Evolutionary conservation across 78 protist species (phyloP), one percentile per base, ranked within the genome.

Genomic region (Dictyostelium citrinum): DNA sequence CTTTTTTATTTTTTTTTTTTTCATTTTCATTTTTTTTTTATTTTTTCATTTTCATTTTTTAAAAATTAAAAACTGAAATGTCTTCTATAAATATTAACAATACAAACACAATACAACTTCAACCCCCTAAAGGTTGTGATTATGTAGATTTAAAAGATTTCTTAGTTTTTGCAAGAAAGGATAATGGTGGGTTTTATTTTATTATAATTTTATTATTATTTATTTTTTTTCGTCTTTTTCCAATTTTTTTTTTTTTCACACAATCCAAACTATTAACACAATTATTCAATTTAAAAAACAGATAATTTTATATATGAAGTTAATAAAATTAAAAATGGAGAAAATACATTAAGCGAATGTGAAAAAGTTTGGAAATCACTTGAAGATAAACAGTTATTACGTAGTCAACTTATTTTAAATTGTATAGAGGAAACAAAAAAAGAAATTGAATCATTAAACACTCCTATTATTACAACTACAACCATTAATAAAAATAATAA

Each of bases 111-210:
- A 74, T 71, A 37, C 24, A 71, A 14, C 39, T 74, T 4, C 17
- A 58, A 49, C 77, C 82, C 5, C 91, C 91, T 11, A 82, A 41
- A 27, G 24, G 58, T 5, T 84, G 91, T 20, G 58, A 84, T n/a
- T 84, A 84, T 74, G 83, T 74, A 33, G 91, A 84, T 58, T 37
- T 84, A 22, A 84, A 84, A 75, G 91, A 84, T 58, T 84, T 29
- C 16, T 27, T 84, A 24, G 91, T 84, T 22, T 64, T 29, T 58
- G 31, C 91, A 37, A 71, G 91, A 58, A 84, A 84, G 35, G 61
- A 33, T 12, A 84, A 84, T 55, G 82, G 91, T 84, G 41, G 1
- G n/a, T 27, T 2, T 43, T 45, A 20, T 17, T 64, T 27, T 6
- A n/a, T n/a, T 64, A 22, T n/a, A 22, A 9, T 64, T 64, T 55